These are phyloP conservation scores for Ehretia macrophylla DNA, from an alignment of 257 asterid species.

Conservation along the genomic window DNA sequence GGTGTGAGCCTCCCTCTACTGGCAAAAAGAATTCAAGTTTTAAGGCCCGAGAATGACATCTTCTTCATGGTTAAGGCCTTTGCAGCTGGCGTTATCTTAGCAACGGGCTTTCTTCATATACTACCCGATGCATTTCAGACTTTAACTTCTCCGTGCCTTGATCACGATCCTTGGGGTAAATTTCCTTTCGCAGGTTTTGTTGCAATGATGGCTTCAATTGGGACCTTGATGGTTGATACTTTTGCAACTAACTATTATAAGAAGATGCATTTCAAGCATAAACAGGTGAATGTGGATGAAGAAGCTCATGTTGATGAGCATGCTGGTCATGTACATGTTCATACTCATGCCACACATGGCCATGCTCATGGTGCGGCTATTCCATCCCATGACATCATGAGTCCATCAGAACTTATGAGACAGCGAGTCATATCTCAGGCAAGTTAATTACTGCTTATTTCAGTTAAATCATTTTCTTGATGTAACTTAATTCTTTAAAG, in stretches of 20 bases:
- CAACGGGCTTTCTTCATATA: constrained; percentile 29
- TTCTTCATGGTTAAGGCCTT: constrained; percentile 41
- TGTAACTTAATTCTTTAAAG: background rate
- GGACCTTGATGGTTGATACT: constrained; percentile 14
- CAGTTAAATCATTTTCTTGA: background rate
- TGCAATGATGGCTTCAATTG: constrained; percentile 15
- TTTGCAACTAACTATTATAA: constrained; percentile 3
- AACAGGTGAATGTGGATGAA: constrained; percentile 9
- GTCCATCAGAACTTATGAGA: constrained; percentile 7
- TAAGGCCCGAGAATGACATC: constrained; percentile 34
- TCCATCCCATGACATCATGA: background rate
- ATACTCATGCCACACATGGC: constrained; percentile 22
- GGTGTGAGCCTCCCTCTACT: constrained; percentile 43
- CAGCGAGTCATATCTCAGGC: constrained; percentile 23
- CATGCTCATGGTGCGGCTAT: constrained; percentile 17
- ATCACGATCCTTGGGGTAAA: constrained; percentile 9
- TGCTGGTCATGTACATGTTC: constrained; percentile 10
- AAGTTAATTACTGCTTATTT: background rate
- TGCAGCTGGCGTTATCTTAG: constrained; percentile 45
- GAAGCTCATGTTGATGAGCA: background rate
- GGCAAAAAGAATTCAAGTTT: constrained; percentile 27
- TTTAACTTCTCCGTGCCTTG: constrained; percentile 9
- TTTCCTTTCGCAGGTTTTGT: constrained; percentile 14
- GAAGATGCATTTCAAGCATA: constrained; percentile 8
- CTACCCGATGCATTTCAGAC: constrained; percentile 15